A percentile compares a stretch with the other conserved stretches of the same genome.
These are phyloP conservation scores for Ceratocystis papillata DNA, from an alignment of 2,329 filamentous ascomycete species.

Conservation along the genomic window DNA sequence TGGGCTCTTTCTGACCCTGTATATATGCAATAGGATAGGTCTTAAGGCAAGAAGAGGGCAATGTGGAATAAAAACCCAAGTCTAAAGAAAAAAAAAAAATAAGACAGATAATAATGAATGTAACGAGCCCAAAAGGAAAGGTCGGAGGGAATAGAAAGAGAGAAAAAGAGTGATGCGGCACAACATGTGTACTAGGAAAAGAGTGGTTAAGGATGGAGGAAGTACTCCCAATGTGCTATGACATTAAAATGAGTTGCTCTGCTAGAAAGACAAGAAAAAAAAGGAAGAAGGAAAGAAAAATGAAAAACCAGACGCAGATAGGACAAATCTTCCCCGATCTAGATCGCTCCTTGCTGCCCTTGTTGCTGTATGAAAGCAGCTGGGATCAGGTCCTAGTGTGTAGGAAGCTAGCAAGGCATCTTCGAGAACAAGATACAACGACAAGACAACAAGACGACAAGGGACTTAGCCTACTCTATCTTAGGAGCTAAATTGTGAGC, in stretches of 20 bases:
- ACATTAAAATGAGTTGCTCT: conserved; percentile 3
- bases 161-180: not conserved
- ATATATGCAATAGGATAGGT: not conserved
- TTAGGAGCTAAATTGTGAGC: not conserved
- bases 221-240: conserved; percentile 2
- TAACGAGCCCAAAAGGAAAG: not conserved
- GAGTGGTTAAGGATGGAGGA: not conserved
- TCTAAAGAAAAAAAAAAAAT: not conserved
- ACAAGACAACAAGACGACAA: not conserved
- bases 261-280: not conserved
- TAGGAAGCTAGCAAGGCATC: not conserved
- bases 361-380: conserved; percentile 1
- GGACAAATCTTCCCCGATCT: conserved; percentile 2
- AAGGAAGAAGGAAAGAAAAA: not conserved
- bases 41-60: not conserved
- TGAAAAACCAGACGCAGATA: not conserved
- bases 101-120: not conserved
- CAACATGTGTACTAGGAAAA: not conserved
- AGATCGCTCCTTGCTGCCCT: not conserved
- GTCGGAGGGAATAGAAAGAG: not conserved
- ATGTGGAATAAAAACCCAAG: not conserved
- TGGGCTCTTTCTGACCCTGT: not conserved
- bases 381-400: not conserved
- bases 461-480: conserved; percentile 9
- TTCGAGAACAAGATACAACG: conserved; percentile 14